These are phyloP conservation scores for Suillus fuscotomentosus DNA, from an alignment of 768 basidiomycete genomes.

Conservation along the genomic window DNA sequence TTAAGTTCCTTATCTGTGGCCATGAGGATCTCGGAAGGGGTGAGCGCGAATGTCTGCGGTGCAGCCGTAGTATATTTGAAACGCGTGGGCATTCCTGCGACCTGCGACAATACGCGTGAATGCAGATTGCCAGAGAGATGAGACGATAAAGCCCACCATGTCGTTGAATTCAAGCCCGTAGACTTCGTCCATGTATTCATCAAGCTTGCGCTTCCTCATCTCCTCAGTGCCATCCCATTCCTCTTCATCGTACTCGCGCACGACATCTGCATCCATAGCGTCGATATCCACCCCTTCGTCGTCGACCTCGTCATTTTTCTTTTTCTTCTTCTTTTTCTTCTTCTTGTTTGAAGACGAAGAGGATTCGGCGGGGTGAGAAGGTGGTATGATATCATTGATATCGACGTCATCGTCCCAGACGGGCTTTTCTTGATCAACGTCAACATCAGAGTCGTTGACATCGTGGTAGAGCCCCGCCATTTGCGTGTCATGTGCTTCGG, in stretches of 20 bases:
- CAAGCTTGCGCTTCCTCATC: conserved; percentile 78
- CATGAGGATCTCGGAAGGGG: conserved; percentile 83
- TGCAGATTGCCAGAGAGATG: neutral
- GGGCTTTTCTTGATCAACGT: conserved; percentile 63
- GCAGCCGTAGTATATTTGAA: conserved; percentile 86
- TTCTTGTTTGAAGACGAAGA: conserved; percentile 38
- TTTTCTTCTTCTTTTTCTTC: conserved; percentile 42
- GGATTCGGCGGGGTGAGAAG: conserved; percentile 33
- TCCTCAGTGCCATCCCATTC: conserved; percentile 91
- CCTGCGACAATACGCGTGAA: conserved; percentile 4
- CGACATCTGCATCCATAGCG: conserved; percentile 58
- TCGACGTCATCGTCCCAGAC: conserved; percentile 91
- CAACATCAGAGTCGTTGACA: conserved; percentile 40
- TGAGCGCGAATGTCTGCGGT: conserved; percentile 63
- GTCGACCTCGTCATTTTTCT: conserved; percentile 36
- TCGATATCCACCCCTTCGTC: conserved; percentile 46
- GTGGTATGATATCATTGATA: conserved; percentile 58
- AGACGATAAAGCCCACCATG: conserved; percentile 54
- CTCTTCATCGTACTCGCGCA: conserved; percentile 47
- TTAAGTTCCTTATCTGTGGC: conserved; percentile 94
- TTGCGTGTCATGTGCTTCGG: conserved; percentile 76
- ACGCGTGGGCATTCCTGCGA: conserved; percentile 80
- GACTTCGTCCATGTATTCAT: conserved; percentile 90
- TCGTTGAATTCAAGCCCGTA: conserved; percentile 94
- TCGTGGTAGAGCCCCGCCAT: conserved; percentile 74